Evolutionary conservation across 1,139 yeast genomes (phyloP).

Genomic region (Zhuliangozyma blackwelliae): DNA sequence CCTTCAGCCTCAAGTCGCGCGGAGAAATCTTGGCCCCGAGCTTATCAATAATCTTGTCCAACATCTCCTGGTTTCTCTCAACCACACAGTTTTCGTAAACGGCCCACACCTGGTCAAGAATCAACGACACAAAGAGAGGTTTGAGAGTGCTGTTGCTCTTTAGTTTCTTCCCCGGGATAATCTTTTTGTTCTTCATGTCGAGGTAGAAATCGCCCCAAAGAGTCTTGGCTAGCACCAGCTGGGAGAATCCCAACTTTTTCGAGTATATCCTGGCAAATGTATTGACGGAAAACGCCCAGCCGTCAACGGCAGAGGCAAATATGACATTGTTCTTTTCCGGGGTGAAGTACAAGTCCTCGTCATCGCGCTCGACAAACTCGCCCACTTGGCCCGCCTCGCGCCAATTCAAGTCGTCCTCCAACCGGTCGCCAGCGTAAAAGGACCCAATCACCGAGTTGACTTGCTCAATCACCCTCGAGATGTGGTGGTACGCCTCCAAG

Average conservation of each 20-base stretch:
- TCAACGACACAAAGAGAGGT: slow-evolving; percentile 83
- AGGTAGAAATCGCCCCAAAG: slow-evolving; percentile 93
- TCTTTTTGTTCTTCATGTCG: slow-evolving; percentile 86
- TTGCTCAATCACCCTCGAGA: slow-evolving; percentile 77
- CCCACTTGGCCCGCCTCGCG: slow-evolving; percentile 58
- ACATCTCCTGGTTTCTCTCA: slow-evolving; percentile 64
- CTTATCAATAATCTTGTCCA: slow-evolving; percentile 71
- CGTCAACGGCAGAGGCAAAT: slow-evolving; percentile 92
- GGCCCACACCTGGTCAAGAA: slow-evolving; percentile 90
- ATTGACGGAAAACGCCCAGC: slow-evolving; percentile 94
- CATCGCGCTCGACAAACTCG: slow-evolving; percentile 71
- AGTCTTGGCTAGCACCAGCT: slow-evolving; percentile 75
- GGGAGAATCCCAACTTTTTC: slow-evolving; percentile 79
- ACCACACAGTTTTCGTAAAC: slow-evolving; percentile 69
- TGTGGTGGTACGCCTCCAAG: slow-evolving; percentile 77
- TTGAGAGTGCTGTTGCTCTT: slow-evolving; percentile 52
- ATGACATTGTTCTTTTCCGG: slow-evolving; percentile 91
- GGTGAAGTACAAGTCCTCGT: slow-evolving; percentile 79
- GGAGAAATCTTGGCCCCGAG: slow-evolving; percentile 66
- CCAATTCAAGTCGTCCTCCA: slow-evolving; percentile 85
- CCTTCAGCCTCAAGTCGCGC: slow-evolving; percentile 78
- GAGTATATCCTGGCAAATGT: slow-evolving; percentile 88
- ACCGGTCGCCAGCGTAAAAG: slow-evolving; percentile 88
- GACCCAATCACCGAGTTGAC: slow-evolving; percentile 94
- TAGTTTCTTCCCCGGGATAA: slow-evolving; percentile 54